Base-by-base conservation (phyloP, 345 rosid species). In the Citrus maxima region DNA sequence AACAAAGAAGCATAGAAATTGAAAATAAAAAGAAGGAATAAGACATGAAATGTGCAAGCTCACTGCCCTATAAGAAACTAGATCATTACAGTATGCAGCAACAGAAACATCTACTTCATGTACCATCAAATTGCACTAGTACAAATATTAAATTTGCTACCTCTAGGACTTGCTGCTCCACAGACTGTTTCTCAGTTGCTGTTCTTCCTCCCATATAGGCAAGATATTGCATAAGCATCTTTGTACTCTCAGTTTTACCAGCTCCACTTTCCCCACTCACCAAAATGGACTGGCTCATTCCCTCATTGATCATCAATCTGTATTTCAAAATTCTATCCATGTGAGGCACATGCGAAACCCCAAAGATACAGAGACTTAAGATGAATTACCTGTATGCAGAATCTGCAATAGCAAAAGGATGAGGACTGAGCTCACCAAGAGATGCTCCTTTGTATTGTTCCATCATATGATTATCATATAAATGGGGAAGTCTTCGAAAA, bases 261-360 rank as follows among this genome's bases (percentile, higher is more conserved):
- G 99, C 99, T 71, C 99, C 99, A 77, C 99, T 96, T 83, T 96
- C 98, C 76, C 99, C 99, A 74, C 99, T 96, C 76, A 96, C 99
- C 85, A 96, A 86, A 72, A 96, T 96, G 32, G 99, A 80, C 82
- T 96, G 97, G 80, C 98, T 96, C 78, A 88, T 85, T 73, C 92
- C 90, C 80, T 94, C 98, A 80, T 90, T 88, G 77, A 94, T 91
- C 99, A 96, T 94, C 75, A 84, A 88, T 88, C 99, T 96, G 90
- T 77, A 84, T 16, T 67, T 68, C 37, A 72, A 72, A 68, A 76
- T 46, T 78, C 60, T 59, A 49, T 78, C 32, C 51, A 59, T 65
- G 63, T 40, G 35, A 79, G n/a, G 74, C 74, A 67, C 24, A 65
- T 61, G 58, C 74, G 42, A 74, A 77, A 78, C 73, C 75, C 62